Percentiles rank a stretch among this genome's conserved stretches.
Conservation (phyloP, 2,329 filamentous ascomycete species). For the Talaromyces sp. region DNA sequence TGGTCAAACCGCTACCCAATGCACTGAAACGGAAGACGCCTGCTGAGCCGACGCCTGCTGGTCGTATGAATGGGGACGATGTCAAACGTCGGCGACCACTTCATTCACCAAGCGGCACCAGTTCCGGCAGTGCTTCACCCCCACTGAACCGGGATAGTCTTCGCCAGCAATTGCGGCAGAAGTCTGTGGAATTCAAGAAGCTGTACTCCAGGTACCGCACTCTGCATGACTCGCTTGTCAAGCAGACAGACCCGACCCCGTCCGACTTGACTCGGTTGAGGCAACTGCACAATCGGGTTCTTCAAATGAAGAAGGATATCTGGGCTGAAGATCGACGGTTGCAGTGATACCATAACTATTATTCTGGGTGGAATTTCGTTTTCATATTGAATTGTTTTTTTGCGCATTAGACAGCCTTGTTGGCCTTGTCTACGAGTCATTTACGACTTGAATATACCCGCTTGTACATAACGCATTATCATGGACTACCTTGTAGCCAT, state of each 20-base stretch:
- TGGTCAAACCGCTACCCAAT: constrained; percentile 26
- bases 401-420: background rate
- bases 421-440: background rate
- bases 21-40: constrained; percentile 40
- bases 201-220: constrained; percentile 56
- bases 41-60: constrained; percentile 20
- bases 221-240: constrained; percentile 47
- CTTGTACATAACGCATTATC: background rate
- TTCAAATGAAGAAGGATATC: constrained; percentile 57
- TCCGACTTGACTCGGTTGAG: constrained; percentile 51
- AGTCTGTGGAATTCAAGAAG: constrained; percentile 49
- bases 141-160: constrained; percentile 32
- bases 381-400: background rate
- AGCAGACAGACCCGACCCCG: constrained; percentile 39
- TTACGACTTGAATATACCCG: background rate
- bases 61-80: constrained; percentile 34
- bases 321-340: constrained; percentile 40
- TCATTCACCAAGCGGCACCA: constrained; percentile 36
- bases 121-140: constrained; percentile 37
- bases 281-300: constrained; percentile 50
- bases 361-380: background rate
- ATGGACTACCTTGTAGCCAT: background rate
- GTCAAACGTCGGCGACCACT: constrained; percentile 34
- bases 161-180: constrained; percentile 35
- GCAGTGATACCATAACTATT: constrained; percentile 11